Percentiles rank a stretch among this genome's conserved stretches.
These are phyloP conservation scores for Chamaecyparis obtusa DNA, from an alignment of 75 land plant genomes.

Conservation along the genomic window DNA sequence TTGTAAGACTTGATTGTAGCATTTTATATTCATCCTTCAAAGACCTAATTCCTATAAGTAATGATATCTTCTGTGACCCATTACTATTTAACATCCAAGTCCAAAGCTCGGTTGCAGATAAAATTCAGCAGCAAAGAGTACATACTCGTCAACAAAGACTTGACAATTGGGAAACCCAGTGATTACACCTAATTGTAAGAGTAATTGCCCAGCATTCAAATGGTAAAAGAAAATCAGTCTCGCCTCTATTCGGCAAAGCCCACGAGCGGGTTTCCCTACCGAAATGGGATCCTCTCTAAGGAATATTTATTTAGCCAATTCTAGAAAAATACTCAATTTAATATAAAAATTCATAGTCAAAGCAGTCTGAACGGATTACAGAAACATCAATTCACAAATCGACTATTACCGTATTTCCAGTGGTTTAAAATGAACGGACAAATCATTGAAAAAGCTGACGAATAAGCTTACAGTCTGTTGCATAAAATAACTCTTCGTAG, in stretches of 20 bases:
- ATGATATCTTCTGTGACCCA: no score
- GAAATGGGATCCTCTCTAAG: not conserved
- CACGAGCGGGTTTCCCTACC: not conserved
- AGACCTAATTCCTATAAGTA: not conserved
- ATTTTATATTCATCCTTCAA: no score
- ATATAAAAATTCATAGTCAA: not conserved
- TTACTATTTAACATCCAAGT: no score
- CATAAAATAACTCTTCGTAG: conserved; percentile 74
- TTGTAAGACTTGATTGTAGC: not conserved
- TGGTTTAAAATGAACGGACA: not conserved
- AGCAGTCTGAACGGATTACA: not conserved
- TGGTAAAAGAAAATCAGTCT: not conserved
- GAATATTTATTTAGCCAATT: not conserved
- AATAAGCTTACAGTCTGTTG: conserved; percentile 76
- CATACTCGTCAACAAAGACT: not conserved
- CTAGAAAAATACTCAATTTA: not conserved
- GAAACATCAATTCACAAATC: not conserved
- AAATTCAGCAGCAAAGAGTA: not conserved
- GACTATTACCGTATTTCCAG: not conserved
- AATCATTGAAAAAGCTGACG: not conserved
- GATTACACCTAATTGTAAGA: not conserved
- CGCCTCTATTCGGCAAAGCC: not conserved
- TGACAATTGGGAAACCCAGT: not conserved
- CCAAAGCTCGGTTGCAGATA: not conserved
- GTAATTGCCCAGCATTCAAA: not conserved